A percentile compares a stretch with the other conserved stretches of the same genome.
phyloP scores from a whole-genome alignment of 768 basidiomycete species.

The Suillus occidentalis region DNA sequence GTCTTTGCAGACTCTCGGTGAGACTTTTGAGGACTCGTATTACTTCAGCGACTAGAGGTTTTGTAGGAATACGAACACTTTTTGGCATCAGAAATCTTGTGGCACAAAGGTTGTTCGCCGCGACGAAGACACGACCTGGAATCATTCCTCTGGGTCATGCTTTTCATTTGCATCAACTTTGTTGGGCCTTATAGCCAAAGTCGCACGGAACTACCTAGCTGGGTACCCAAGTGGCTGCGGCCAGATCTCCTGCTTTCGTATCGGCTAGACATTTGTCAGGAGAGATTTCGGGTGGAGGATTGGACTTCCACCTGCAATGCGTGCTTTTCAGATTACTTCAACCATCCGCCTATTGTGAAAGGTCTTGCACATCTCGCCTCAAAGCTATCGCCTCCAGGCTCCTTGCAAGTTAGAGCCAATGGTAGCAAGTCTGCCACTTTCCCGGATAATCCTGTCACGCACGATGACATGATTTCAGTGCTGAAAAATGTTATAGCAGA shows the following conservation, averaged over 20 bases:
- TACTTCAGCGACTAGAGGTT: not conserved
- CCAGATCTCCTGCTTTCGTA: not conserved
- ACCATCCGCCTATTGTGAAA: not conserved
- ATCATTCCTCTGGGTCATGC: slow-evolving; percentile 1
- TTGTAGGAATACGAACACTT: not conserved
- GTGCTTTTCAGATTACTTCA: not conserved
- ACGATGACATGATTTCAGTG: not conserved
- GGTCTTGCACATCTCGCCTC: not conserved
- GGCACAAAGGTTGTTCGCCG: not conserved
- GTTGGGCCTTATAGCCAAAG: not conserved
- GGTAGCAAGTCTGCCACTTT: not conserved
- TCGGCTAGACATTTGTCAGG: not conserved
- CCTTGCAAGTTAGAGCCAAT: not conserved
- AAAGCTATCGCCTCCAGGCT: not conserved
- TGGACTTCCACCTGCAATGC: not conserved
- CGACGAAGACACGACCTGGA: not conserved
- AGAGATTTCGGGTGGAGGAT: not conserved
- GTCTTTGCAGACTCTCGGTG: not conserved
- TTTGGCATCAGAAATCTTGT: not conserved
- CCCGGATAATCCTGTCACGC: not conserved
- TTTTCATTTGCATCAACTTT: not conserved
- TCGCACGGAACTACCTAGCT: not conserved
- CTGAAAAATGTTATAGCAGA: not conserved
- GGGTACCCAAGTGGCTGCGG: not conserved
- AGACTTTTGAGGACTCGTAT: not conserved